Conservation (phyloP, 352 stramenopile species). For the Pythium insidiosum region DNA sequence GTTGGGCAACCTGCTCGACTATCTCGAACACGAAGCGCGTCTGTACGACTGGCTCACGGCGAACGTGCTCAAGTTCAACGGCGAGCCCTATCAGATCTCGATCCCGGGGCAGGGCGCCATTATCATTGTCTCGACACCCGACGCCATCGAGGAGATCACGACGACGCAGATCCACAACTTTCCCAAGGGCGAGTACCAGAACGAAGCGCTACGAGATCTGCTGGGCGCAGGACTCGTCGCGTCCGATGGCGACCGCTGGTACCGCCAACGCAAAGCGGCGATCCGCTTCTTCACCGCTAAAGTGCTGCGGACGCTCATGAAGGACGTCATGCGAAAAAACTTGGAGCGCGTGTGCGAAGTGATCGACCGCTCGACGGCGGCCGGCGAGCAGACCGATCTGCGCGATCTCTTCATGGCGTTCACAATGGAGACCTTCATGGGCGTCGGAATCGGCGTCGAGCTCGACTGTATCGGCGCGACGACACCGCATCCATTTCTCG, state of each 20-base stretch:
- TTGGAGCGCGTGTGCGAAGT: conserved; percentile 10
- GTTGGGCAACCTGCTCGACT: conserved; percentile 31
- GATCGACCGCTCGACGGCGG: not conserved
- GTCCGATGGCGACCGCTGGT: conserved; percentile 22
- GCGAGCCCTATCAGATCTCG: conserved; percentile 16
- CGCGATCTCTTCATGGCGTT: conserved; percentile 36
- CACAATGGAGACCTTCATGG: conserved; percentile 45
- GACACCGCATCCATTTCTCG: conserved; percentile 38
- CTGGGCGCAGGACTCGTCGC: conserved; percentile 19
- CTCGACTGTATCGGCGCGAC: conserved; percentile 27
- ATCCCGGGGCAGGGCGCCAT: conserved; percentile 11
- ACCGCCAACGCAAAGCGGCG: conserved; percentile 21
- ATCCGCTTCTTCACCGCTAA: conserved; percentile 24
- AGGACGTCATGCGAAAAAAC: conserved; percentile 9
- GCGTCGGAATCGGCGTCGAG: conserved; percentile 44
- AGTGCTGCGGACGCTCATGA: conserved; percentile 19
- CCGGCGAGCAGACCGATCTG: conserved; percentile 11
- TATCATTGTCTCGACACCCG: conserved; percentile 14
- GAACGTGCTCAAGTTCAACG: conserved; percentile 6
- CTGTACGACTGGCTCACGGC: conserved; percentile 43
- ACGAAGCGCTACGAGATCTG: conserved; percentile 12
- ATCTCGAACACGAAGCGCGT: conserved; percentile 14
- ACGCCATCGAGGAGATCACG: conserved; percentile 24
- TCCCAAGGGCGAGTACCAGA: conserved; percentile 19
- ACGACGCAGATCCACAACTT: conserved; percentile 30